These are phyloP conservation scores for Rhizopogon sp. DNA, from an alignment of 768 basidiomycete species.

Conservation along the genomic window DNA sequence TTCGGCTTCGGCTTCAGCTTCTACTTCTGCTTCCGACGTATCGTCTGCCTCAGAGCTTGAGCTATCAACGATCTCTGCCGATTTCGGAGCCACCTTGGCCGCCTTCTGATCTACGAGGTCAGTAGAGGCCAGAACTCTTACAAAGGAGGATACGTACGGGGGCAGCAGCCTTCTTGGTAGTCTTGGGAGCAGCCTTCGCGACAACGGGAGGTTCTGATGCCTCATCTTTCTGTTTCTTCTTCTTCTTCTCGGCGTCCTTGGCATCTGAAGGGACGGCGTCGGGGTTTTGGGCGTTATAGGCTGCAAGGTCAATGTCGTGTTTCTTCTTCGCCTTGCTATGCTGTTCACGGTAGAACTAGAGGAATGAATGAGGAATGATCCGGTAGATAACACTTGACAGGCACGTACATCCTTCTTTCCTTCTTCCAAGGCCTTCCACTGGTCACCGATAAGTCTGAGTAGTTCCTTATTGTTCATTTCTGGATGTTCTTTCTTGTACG, in stretches of 20 bases:
- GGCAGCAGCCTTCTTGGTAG: slow-evolving; percentile 14
- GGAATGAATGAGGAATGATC: neutral
- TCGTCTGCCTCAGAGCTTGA: slow-evolving; percentile 26
- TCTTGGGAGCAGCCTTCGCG: slow-evolving; percentile 14
- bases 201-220: slow-evolving; percentile 21
- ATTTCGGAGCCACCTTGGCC: slow-evolving; percentile 18
- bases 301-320: slow-evolving; percentile 59
- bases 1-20: neutral
- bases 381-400: neutral
- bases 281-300: slow-evolving; percentile 54
- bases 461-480: slow-evolving; percentile 67
- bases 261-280: slow-evolving; percentile 45
- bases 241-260: slow-evolving; percentile 31
- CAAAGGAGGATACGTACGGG: slow-evolving; percentile 14
- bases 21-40: slow-evolving; percentile 2
- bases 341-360: slow-evolving; percentile 29
- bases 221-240: slow-evolving; percentile 17
- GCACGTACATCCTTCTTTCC: slow-evolving; percentile 70
- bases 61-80: slow-evolving; percentile 18
- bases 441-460: slow-evolving; percentile 61
- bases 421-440: slow-evolving; percentile 65
- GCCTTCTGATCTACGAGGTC: slow-evolving; percentile 18
- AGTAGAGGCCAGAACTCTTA: slow-evolving; percentile 5
- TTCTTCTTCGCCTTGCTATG: slow-evolving; percentile 57
- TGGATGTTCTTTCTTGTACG: slow-evolving; percentile 63